Base-by-base conservation (phyloP, 2,329 filamentous ascomycete species). In the Colletotrichum sp. region DNA sequence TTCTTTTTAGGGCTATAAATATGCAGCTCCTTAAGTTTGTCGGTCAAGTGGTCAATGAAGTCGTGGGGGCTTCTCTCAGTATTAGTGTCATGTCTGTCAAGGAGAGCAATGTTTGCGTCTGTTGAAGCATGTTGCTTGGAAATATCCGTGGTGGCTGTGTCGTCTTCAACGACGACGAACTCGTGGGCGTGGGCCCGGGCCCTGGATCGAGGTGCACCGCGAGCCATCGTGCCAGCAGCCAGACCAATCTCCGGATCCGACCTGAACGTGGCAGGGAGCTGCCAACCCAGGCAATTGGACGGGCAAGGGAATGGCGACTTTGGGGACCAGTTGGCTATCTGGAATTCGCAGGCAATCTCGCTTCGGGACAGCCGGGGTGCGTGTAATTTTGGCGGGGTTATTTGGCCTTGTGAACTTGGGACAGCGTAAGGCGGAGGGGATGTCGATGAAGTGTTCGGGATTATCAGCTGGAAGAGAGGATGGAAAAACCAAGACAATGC, bases 11-110 rank as follows among this genome's bases (percentile, higher is more conserved):
- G 77, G 24, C 67, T 78, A 39, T 76, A 74, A n/a, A 79, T 76
- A 73, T 83, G 83, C 65, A 86, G 81, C 71, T 82, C 82, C 73
- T 81, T 79, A 13, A 86, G 79, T 28, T 83, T 79, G n/a, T 79
- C 73, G 59, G 83, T 80, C 39, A 86, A 78, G 16, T 81, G 81
- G 16, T 85, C 83, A 66, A 84, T 71, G 70, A 76, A 77, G 26
- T 78, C 67, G 44, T 78, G 76, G 30, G 78, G 73, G 57, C 75
- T 69, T 69, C 83, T 81, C 16, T 81, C 77, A 26, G 80, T 80
- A 75, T 80, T 79, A 60, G 82, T 68, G 28, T 83, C 78, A 28
- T 84, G 76, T 30, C 83, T 80, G 65, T 79, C 74, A n/a, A 86
- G 81, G 66, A 78, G 49, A 32, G 78, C 72, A 69, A 39, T 55